Percentiles rank a stretch among this genome's conserved stretches.
Evolutionary conservation across 2,329 filamentous ascomycete genomes (phyloP).

Genomic region (Penicillium sp.): DNA sequence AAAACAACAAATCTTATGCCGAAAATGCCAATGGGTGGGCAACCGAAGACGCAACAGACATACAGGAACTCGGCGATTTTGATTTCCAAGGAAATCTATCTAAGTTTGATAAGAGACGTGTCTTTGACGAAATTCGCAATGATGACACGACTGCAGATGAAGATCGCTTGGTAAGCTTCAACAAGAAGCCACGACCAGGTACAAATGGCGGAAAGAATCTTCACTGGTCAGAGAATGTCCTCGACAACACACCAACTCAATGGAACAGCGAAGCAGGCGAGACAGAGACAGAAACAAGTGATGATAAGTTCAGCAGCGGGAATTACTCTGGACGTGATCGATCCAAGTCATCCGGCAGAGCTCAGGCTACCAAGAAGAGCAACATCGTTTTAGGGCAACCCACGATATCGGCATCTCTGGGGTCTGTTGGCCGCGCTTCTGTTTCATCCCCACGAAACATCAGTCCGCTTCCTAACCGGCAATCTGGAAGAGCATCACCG

Average conservation of each 20-base stretch:
- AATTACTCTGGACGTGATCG: conserved; percentile 42
- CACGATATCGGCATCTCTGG: conserved; percentile 31
- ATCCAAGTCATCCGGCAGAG: conserved; percentile 35
- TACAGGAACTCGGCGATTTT: conserved; percentile 89
- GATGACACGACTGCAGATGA: conserved; percentile 87
- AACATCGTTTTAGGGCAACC: conserved; percentile 39
- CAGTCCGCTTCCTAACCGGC: conserved; percentile 39
- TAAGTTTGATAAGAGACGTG: conserved; percentile 88
- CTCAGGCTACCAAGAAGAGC: conserved; percentile 39
- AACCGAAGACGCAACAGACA: conserved; percentile 91
- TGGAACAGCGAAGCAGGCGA: conserved; percentile 77
- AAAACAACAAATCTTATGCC: conserved; percentile 42
- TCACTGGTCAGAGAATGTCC: conserved; percentile 86
- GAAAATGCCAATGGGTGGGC: conserved; percentile 79
- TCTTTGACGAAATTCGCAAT: conserved; percentile 88
- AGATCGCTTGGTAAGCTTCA: conserved; percentile 85
- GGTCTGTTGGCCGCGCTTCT: conserved; percentile 30
- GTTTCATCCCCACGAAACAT: conserved; percentile 31
- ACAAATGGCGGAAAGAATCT: conserved; percentile 82
- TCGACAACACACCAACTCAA: conserved; percentile 56
- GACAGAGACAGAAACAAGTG: conserved; percentile 41
- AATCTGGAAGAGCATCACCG: conserved; percentile 39
- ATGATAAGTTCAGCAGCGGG: conserved; percentile 43
- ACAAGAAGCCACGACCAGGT: conserved; percentile 62
- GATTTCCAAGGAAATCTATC: conserved; percentile 86